phyloP scores from a whole-genome alignment of 495 filamentous ascomycete genomes.

The Talaromyces wortmannii region DNA sequence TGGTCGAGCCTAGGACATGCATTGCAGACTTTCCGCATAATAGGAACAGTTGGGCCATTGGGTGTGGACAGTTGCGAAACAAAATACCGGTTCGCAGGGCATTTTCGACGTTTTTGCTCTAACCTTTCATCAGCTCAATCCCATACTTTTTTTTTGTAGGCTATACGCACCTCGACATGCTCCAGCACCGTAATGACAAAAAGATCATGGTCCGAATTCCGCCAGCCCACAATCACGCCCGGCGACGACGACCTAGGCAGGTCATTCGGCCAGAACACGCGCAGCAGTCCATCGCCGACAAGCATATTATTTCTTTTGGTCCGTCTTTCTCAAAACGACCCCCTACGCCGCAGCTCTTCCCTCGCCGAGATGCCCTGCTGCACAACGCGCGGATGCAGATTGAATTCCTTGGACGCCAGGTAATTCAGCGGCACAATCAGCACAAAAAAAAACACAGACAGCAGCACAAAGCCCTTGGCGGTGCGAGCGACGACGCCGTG shows the following conservation, averaged over 20 bases:
- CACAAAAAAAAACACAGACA: conserved; percentile 71
- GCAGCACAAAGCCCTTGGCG: conserved; percentile 65
- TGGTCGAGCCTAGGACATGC: conserved; percentile 78
- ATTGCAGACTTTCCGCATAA: conserved; percentile 77
- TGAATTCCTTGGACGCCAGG: conserved; percentile 61
- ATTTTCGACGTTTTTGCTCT: conserved; percentile 75
- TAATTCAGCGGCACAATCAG: conserved; percentile 67
- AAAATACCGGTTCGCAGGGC: conserved; percentile 79
- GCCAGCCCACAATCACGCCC: conserved; percentile 90
- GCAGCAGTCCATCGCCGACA: conserved; percentile 79
- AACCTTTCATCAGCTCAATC: conserved; percentile 3
- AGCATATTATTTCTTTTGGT: conserved; percentile 58
- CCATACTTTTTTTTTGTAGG: background rate
- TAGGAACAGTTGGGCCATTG: conserved; percentile 71
- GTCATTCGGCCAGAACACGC: conserved; percentile 97
- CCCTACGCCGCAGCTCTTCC: conserved; percentile 88
- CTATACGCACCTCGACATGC: conserved; percentile 71
- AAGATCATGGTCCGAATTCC: conserved; percentile 85
- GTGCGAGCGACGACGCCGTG: conserved; percentile 88
- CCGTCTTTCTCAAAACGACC: conserved; percentile 70
- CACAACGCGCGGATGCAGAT: conserved; percentile 75
- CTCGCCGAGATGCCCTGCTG: conserved; percentile 85
- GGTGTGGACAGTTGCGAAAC: conserved; percentile 75
- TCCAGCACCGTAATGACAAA: conserved; percentile 86
- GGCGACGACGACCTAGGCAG: conserved; percentile 60